Conservation (phyloP, 306 rosid genomes). For the Inga leiocalycina region DNA sequence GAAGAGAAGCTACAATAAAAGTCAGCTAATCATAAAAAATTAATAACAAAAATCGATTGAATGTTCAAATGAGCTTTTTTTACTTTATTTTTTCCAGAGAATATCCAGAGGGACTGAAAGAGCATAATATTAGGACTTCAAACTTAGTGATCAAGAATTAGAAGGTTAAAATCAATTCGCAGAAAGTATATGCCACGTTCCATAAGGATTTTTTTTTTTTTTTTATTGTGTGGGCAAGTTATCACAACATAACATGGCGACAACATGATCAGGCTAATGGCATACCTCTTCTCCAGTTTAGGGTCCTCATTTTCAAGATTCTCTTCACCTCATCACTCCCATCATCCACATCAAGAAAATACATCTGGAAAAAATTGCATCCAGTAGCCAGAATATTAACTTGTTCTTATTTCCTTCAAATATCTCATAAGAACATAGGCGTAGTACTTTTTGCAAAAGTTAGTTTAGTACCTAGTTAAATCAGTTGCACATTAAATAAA, state of each 20-base stretch:
- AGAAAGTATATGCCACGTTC: neutral
- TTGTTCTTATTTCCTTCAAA: constrained; percentile 19
- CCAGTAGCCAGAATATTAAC: neutral
- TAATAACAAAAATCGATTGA: too few relatives aligned
- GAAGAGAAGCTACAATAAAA: neutral
- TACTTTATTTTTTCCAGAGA: too few relatives aligned
- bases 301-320: constrained; percentile 51
- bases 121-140: neutral
- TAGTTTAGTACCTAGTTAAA: neutral
- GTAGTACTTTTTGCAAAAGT: neutral
- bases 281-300: constrained; percentile 61
- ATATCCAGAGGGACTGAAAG: neutral
- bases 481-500: neutral
- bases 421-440: neutral
- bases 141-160: constrained; percentile 4
- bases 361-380: constrained; percentile 52
- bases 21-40: neutral
- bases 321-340: constrained; percentile 64
- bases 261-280: constrained; percentile 5
- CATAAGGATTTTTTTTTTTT: neutral
- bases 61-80: too few relatives aligned
- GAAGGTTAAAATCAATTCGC: neutral
- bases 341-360: constrained; percentile 79
- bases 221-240: neutral
- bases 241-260: neutral